These are phyloP conservation scores for Oxyria digyna DNA, from an alignment of 148 eudicot genomes.

Conservation along the genomic window DNA sequence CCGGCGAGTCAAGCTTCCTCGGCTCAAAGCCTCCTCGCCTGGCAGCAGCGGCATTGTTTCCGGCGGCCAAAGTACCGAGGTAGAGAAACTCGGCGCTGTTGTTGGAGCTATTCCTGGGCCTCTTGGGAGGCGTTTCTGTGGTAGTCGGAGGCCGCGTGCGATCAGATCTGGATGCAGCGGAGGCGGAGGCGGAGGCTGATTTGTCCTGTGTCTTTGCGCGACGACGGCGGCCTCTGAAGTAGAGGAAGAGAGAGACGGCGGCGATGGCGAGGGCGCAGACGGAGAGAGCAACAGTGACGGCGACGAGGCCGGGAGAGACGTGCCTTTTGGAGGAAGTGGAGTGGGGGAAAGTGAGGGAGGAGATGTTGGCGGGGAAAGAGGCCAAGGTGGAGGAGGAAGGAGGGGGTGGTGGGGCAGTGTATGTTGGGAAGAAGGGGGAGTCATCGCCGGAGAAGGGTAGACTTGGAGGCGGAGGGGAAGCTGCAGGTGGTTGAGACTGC, in stretches of 20 bases:
- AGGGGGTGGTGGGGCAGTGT: constrained; percentile 48
- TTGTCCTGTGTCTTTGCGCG: not conserved
- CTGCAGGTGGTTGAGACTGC: constrained; percentile 21
- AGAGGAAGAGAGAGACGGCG: constrained; percentile 38
- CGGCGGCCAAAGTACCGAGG: constrained; percentile 47
- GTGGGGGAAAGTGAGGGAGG: constrained; percentile 62
- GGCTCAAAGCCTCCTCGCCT: constrained; percentile 2
- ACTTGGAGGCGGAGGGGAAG: constrained; percentile 29
- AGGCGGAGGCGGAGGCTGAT: constrained; percentile 15
- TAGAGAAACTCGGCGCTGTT: constrained; percentile 82
- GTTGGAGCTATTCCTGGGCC: constrained; percentile 35
- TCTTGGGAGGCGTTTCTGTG: constrained; percentile 9
- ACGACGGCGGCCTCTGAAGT: constrained; percentile 30
- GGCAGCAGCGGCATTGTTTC: not conserved
- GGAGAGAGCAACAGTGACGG: constrained; percentile 42
- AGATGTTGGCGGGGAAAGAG: constrained; percentile 84
- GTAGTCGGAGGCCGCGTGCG: not conserved
- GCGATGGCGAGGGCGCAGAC: constrained; percentile 40
- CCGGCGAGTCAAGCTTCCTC: constrained; percentile 68
- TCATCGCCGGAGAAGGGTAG: constrained; percentile 31
- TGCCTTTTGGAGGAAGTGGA: constrained; percentile 33
- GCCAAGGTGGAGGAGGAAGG: constrained; percentile 33
- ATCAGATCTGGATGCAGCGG: constrained; percentile 21
- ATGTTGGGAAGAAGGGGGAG: constrained; percentile 53
- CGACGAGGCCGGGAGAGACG: constrained; percentile 38